Conservation (phyloP, 176 grass and related monocot genomes). For the Olyra latifolia region DNA sequence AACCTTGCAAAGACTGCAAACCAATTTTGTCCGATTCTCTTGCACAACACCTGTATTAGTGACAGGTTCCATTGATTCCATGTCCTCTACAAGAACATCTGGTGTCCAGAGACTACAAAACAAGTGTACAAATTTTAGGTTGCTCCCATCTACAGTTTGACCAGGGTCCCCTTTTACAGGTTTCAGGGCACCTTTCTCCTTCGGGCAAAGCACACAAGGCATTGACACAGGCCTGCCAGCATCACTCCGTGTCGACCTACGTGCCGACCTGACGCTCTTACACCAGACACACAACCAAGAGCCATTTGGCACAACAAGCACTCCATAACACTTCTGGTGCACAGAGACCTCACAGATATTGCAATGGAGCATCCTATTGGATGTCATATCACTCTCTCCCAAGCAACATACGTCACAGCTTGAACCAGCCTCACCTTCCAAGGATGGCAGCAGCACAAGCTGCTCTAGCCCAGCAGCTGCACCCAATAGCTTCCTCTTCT, state of each 20-base stretch:
- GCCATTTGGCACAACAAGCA: slow-evolving; percentile 57
- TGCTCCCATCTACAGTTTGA: slow-evolving; percentile 26
- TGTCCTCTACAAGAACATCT: slow-evolving; percentile 66
- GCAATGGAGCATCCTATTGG: slow-evolving; percentile 80
- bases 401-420: slow-evolving; percentile 75
- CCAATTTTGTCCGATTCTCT: slow-evolving; percentile 59
- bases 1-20: slow-evolving; percentile 88
- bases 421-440: slow-evolving; percentile 35
- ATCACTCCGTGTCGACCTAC: slow-evolving; percentile 47
- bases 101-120: slow-evolving; percentile 95
- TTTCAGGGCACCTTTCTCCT: slow-evolving; percentile 83
- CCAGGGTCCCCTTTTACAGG: slow-evolving; percentile 51
- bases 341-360: slow-evolving; percentile 63
- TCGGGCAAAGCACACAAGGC: slow-evolving; percentile 84
- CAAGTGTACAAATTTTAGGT: slow-evolving; percentile 65
- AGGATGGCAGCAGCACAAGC: slow-evolving; percentile 59
- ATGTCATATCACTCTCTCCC: slow-evolving; percentile 37
- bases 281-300: slow-evolving; percentile 75
- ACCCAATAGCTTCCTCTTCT: slow-evolving; percentile 92
- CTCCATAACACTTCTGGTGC: slow-evolving; percentile 98
- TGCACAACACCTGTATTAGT: slow-evolving; percentile 50
- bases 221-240: slow-evolving; percentile 22
- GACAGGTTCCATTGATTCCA: slow-evolving; percentile 73
- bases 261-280: slow-evolving; percentile 36
- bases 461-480: slow-evolving; percentile 75